Percentiles rank a stretch among this genome's conserved stretches.
Conservation (phyloP, 2,329 filamentous ascomycete species). For the Arthroderma sp. region DNA sequence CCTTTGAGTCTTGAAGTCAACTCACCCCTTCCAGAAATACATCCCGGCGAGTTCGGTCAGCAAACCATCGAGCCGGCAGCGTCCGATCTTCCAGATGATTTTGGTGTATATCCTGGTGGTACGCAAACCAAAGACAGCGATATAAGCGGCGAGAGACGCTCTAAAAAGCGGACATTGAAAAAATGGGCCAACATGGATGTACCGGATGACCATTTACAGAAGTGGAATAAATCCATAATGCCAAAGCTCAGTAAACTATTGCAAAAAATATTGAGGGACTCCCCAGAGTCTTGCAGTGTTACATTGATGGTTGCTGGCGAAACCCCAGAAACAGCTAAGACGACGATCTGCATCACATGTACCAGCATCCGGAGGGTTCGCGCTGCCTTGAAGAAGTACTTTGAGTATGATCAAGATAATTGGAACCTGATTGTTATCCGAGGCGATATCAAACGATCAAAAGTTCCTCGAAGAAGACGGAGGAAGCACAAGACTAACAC, state of each 20-base stretch:
- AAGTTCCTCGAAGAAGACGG: slow-evolving; percentile 33
- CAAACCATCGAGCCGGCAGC: slow-evolving; percentile 6
- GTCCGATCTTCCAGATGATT: slow-evolving; percentile 9
- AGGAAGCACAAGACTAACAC: slow-evolving; percentile 24
- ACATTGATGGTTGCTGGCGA: slow-evolving; percentile 49
- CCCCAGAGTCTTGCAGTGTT: slow-evolving; percentile 48
- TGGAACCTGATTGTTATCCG: slow-evolving; percentile 50
- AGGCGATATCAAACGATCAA: slow-evolving; percentile 44
- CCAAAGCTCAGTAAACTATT: slow-evolving; percentile 46
- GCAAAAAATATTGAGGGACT: slow-evolving; percentile 45
- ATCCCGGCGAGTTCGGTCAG: slow-evolving; percentile 7
- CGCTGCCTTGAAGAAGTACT: slow-evolving; percentile 43
- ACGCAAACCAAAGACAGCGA: slow-evolving; percentile 12
- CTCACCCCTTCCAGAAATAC: slow-evolving; percentile 7
- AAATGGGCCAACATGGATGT: slow-evolving; percentile 39
- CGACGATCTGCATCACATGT: slow-evolving; percentile 52
- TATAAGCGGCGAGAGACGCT: slow-evolving; percentile 17
- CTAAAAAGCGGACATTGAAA: slow-evolving; percentile 29
- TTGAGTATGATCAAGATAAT: slow-evolving; percentile 41
- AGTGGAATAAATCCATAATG: slow-evolving; percentile 47
- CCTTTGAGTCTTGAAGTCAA: slow-evolving; percentile 23
- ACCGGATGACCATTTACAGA: slow-evolving; percentile 40
- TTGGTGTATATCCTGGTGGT: slow-evolving; percentile 15
- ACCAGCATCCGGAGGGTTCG: slow-evolving; percentile 46
- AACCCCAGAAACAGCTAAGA: slow-evolving; percentile 41